phyloP scores from a whole-genome alignment of 2,329 filamentous ascomycete genomes.

The Chaetomiaceae sp. region DNA sequence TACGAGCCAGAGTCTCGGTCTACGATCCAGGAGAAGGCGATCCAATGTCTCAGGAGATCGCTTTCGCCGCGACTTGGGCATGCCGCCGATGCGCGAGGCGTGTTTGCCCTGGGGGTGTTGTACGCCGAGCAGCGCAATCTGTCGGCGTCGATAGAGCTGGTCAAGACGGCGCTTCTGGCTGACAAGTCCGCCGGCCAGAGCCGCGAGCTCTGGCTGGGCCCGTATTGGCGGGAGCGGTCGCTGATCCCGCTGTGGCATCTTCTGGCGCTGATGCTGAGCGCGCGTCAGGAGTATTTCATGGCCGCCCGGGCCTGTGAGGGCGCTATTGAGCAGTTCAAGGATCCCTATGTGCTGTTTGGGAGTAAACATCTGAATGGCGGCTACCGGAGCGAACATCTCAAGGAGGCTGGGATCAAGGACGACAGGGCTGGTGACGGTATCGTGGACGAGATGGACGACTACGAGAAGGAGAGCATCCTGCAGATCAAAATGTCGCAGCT shows the following conservation, averaged over 20 bases:
- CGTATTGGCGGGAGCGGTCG: slow-evolving; percentile 58
- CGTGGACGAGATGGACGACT: slow-evolving; percentile 74
- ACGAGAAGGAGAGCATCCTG: slow-evolving; percentile 82
- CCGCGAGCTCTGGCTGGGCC: slow-evolving; percentile 41
- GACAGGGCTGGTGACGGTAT: slow-evolving; percentile 43
- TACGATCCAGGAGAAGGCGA: slow-evolving; percentile 71
- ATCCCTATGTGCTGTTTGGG: slow-evolving; percentile 65
- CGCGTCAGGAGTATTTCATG: slow-evolving; percentile 76
- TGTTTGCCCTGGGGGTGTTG: slow-evolving; percentile 79
- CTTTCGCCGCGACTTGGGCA: slow-evolving; percentile 62
- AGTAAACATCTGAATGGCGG: slow-evolving; percentile 42
- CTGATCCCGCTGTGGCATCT: slow-evolving; percentile 87
- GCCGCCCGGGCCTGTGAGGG: slow-evolving; percentile 82
- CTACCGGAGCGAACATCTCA: slow-evolving; percentile 64
- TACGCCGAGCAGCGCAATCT: slow-evolving; percentile 83
- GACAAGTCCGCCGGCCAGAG: slow-evolving; percentile 45
- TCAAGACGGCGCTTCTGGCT: slow-evolving; percentile 69
- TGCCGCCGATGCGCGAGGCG: slow-evolving; percentile 65
- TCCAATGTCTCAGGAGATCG: slow-evolving; percentile 69
- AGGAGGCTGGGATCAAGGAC: slow-evolving; percentile 43
- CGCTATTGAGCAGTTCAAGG: slow-evolving; percentile 83
- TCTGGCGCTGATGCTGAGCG: slow-evolving; percentile 77
- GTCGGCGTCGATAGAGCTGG: slow-evolving; percentile 71
- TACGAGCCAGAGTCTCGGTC: slow-evolving; percentile 67
- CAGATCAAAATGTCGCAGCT: slow-evolving; percentile 96